Evolutionary conservation across 805 yeast genomes (phyloP).

Genomic region (Kodamaea nitidulidarum): DNA sequence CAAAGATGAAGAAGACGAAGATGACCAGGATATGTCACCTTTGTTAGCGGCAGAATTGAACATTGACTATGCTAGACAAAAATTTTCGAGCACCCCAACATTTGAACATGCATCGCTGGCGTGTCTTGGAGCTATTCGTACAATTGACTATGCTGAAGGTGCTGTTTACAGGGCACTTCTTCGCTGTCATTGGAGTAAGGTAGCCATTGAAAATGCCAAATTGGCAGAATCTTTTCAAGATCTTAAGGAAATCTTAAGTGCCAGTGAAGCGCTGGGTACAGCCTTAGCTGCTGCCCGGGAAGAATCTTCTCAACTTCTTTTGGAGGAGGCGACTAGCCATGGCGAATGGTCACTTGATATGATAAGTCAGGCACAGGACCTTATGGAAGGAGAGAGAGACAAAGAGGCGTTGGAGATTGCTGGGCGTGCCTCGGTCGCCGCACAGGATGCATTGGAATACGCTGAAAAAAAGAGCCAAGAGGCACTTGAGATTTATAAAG

Average conservation of each 20-base stretch:
- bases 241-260: neutral
- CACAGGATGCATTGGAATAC: constrained; percentile 1
- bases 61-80: neutral
- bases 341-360: neutral
- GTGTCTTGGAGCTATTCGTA: constrained; percentile 1
- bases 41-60: constrained; percentile 7
- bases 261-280: neutral
- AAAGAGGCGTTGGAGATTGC: neutral
- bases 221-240: neutral
- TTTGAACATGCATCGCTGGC: constrained; percentile 2
- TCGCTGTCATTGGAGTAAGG: neutral
- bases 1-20: neutral
- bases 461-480: constrained; percentile 1
- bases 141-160: neutral
- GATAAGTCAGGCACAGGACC: neutral
- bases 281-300: neutral
- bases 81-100: neutral
- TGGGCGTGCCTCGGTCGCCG: constrained; percentile 1
- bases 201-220: neutral
- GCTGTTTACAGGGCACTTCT: neutral
- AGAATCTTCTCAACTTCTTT: neutral
- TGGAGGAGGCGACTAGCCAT: neutral
- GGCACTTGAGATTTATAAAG: neutral
- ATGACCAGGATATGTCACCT: constrained; percentile 4
- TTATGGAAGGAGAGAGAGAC: neutral